Conservation (phyloP, 1,284 basidiomycete species). For the Trichosporon coremiiforme region DNA sequence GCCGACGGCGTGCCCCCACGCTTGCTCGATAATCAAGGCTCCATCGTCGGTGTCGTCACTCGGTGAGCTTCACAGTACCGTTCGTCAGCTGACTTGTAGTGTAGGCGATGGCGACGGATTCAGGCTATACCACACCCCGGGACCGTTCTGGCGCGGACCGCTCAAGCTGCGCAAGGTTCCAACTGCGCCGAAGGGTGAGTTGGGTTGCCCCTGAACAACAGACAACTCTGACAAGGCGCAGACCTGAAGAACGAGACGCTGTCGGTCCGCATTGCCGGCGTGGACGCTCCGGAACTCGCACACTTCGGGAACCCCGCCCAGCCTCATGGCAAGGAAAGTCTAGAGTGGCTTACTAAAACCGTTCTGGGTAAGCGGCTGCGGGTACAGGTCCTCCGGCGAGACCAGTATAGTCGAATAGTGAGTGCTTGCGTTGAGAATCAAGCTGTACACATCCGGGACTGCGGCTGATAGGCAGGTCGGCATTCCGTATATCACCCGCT, state of each 20-base stretch:
- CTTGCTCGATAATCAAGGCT: constrained; percentile 62
- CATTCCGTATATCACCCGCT: constrained; percentile 58
- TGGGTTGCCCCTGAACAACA: background rate
- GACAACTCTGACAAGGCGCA: constrained; percentile 40
- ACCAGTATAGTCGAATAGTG: constrained; percentile 81
- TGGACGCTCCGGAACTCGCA: constrained; percentile 82
- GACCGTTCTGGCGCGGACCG: constrained; percentile 70
- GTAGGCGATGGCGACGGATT: constrained; percentile 73
- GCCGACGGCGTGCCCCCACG: constrained; percentile 67
- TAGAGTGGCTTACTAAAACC: constrained; percentile 67
- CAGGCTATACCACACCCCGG: constrained; percentile 76
- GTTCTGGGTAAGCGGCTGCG: constrained; percentile 60
- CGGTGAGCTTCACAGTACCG: constrained; percentile 62
- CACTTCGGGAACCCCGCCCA: constrained; percentile 80
- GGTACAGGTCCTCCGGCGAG: constrained; percentile 69
- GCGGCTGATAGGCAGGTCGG: constrained; percentile 65
- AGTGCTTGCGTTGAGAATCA: too few relatives aligned
- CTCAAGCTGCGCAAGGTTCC: constrained; percentile 71
- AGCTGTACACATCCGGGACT: too few relatives aligned
- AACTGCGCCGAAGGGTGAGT: constrained; percentile 63
- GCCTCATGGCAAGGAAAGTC: constrained; percentile 68
- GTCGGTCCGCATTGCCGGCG: constrained; percentile 78
- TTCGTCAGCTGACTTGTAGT: constrained; percentile 58
- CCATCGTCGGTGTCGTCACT: constrained; percentile 73
- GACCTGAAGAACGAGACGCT: constrained; percentile 75